Conservation (phyloP, 2,329 filamentous ascomycete species). For the Colletotrichum liriopes region DNA sequence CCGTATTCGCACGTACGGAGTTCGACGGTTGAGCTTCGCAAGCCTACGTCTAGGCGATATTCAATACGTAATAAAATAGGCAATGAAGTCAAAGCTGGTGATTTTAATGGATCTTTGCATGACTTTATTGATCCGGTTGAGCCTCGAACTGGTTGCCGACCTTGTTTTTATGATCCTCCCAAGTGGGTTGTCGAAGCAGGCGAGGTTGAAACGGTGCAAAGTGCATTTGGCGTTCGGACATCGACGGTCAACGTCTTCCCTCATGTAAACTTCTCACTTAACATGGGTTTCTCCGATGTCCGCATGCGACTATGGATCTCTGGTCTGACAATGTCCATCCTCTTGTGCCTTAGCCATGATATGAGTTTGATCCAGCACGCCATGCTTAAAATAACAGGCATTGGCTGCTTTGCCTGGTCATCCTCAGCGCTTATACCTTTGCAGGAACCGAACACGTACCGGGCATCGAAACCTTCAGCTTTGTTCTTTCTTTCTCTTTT, state of each 20-base stretch:
- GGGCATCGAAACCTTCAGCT: too few species aligned
- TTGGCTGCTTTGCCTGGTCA: too few species aligned
- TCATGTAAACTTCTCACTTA: neutral
- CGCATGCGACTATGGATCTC: too few species aligned
- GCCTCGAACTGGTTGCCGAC: neutral
- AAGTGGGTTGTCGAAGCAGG: neutral
- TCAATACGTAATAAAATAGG: constrained; percentile 16
- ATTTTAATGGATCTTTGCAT: neutral
- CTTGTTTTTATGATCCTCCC: neutral
- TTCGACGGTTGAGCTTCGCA: neutral
- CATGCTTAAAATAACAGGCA: too few species aligned
- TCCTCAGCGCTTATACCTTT: too few species aligned
- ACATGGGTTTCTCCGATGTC: too few species aligned
- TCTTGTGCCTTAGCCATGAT: too few species aligned
- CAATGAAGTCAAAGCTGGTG: neutral
- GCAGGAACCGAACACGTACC: too few species aligned
- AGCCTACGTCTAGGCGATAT: neutral
- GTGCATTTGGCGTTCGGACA: neutral
- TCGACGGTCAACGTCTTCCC: neutral
- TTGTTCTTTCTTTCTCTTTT: too few species aligned
- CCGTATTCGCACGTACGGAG: neutral
- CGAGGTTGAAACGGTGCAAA: neutral
- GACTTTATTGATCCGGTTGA: neutral
- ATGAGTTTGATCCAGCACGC: too few species aligned
- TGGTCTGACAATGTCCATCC: too few species aligned